Conservation (phyloP, 2,329 filamentous ascomycete species). For the Hysterium pulicare region DNA sequence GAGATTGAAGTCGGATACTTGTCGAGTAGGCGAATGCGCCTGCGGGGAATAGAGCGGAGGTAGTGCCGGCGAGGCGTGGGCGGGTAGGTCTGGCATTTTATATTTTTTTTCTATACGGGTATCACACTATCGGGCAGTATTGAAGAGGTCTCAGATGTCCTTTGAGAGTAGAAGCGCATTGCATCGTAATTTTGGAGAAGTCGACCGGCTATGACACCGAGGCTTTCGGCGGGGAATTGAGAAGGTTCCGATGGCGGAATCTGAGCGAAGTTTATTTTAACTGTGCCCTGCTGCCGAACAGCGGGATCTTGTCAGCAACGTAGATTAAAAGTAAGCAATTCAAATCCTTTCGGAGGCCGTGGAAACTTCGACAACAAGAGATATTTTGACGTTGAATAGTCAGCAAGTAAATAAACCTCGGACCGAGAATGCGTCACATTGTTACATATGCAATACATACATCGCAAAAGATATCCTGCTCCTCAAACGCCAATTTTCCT, state of each 20-base stretch:
- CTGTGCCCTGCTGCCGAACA: constrained; percentile 10
- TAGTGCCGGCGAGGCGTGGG: constrained; percentile 51
- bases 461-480: background rate
- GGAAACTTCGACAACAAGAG: background rate
- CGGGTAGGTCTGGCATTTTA: constrained; percentile 56
- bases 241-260: no score
- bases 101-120: background rate
- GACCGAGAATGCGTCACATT: no score
- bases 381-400: background rate
- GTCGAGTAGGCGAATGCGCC: constrained; percentile 39
- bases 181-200: no score
- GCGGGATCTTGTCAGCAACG: constrained; percentile 5
- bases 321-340: constrained; percentile 19
- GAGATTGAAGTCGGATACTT: constrained; percentile 38
- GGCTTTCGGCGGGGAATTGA: no score
- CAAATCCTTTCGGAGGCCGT: constrained; percentile 9
- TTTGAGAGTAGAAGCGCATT: no score
- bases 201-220: no score
- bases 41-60: constrained; percentile 54
- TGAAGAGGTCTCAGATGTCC: no score
- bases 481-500: background rate
- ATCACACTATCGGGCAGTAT: no score
- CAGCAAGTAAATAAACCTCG: no score
- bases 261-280: no score
- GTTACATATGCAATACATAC: background rate